phyloP scores from a whole-genome alignment of 352 stramenopile species.

The Pythium sukuiense region DNA sequence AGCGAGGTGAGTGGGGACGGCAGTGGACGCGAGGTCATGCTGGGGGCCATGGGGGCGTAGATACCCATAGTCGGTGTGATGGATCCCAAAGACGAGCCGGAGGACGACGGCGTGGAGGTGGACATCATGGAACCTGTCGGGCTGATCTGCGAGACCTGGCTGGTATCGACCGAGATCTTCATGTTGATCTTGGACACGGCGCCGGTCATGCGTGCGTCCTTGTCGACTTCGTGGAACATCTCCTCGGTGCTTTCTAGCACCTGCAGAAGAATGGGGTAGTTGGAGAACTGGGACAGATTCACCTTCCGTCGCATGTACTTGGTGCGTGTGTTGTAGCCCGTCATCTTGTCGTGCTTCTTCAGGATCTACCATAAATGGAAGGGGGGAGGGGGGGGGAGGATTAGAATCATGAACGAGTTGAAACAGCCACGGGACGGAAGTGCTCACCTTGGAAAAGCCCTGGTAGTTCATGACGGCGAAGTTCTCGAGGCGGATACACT shows the following conservation, averaged over 20 bases:
- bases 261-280: constrained; percentile 70
- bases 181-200: constrained; percentile 60
- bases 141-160: constrained; percentile 13
- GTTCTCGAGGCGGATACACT: constrained; percentile 81
- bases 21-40: constrained; percentile 40
- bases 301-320: constrained; percentile 87
- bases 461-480: constrained; percentile 87
- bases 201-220: constrained; percentile 47
- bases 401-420: background rate
- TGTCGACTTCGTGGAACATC: constrained; percentile 78
- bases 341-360: constrained; percentile 88
- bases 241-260: constrained; percentile 77
- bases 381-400: background rate
- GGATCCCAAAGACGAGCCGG: constrained; percentile 22
- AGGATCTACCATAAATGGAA: constrained; percentile 43
- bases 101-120: constrained; percentile 11
- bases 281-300: constrained; percentile 76
- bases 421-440: no score
- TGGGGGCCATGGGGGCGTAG: constrained; percentile 25
- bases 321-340: constrained; percentile 79
- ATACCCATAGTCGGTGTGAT: constrained; percentile 37
- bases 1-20: constrained; percentile 48
- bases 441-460: constrained; percentile 81
- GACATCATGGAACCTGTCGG: constrained; percentile 19
- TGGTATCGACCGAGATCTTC: constrained; percentile 35